Base-by-base conservation (phyloP, 192 early-diverging fungal genomes). In the Chytriomyces confervae region DNA sequence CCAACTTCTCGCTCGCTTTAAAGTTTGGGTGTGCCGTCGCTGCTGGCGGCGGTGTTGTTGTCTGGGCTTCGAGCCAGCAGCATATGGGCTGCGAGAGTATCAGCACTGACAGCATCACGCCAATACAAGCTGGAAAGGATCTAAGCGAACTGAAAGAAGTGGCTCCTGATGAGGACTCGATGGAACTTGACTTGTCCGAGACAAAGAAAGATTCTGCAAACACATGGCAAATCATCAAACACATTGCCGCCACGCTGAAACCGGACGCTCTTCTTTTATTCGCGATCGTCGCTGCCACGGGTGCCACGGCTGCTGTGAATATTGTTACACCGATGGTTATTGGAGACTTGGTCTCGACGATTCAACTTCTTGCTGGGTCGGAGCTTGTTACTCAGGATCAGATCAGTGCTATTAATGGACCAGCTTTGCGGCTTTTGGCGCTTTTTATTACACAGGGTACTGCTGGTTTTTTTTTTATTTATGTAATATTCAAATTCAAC, bases 271-370 rank as follows among this genome's bases (percentile, higher is more conserved):
- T 29, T 20, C 50, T 70, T 7, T 24, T 70, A 7, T 11, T 53
- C 5, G 49, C 50, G 63, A 84, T 84, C 47, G 66, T 83, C 36
- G 64, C 53, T 47, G 70, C 76, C n/a, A 84, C 83, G 10, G 48
- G 43, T 50, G 75, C 71, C 6, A 62, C 69, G 9, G 82, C 84
- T n/a, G 13, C 50, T 4, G 68, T 85, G 50, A 85, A 85, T 62
- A 74, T 85, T 62, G 45, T 53, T 8, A 85, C 77, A 13, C 84
- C 84, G 5, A 29, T 78, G 6, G 79, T 78, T 8, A 82, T 85
- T 47, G 84, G 84, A 10, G 43, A 84, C 16, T 75, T 85, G 5
- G 79, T 85, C 18, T 44, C 77, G 5, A 76, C 77, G 7, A 72
- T 85, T 24, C 84, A 85, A 71, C 24, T 6, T 11, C 16, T 77